phyloP scores from a whole-genome alignment of 345 rosid species.

The Rhizophora mangle region DNA sequence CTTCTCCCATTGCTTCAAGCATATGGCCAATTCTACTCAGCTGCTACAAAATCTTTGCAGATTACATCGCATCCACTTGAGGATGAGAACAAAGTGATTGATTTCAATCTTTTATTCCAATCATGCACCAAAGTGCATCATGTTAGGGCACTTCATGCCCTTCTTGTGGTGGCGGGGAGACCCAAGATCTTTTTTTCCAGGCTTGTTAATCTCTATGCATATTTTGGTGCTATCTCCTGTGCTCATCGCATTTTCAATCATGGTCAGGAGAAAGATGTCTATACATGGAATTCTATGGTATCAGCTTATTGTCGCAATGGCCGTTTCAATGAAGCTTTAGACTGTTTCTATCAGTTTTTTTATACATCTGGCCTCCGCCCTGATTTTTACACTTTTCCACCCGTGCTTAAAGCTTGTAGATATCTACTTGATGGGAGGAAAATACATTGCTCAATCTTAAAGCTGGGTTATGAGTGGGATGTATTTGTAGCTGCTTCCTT shows the following conservation, averaged over 20 bases:
- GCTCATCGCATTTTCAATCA: constrained; percentile 41
- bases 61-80: constrained; percentile 12
- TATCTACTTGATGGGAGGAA: constrained; percentile 52
- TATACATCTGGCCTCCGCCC: constrained; percentile 52
- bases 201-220: constrained; percentile 48
- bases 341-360: constrained; percentile 39
- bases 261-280: constrained; percentile 40
- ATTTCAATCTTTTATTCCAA: constrained; percentile 36
- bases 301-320: constrained; percentile 44
- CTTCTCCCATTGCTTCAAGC: constrained; percentile 20
- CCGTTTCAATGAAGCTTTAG: constrained; percentile 32
- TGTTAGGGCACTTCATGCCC: constrained; percentile 41
- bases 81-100: constrained; percentile 16
- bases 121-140: constrained; percentile 33
- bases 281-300: constrained; percentile 55
- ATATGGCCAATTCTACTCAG: constrained; percentile 20
- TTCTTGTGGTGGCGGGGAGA: constrained; percentile 42
- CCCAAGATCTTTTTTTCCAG: constrained; percentile 27
- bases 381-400: constrained; percentile 63
- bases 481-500: constrained; percentile 66
- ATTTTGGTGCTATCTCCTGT: constrained; percentile 29
- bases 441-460: constrained; percentile 58
- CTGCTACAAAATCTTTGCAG: constrained; percentile 28
- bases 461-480: constrained; percentile 57
- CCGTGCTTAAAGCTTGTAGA: constrained; percentile 67